A percentile compares a stretch with the other conserved stretches of the same genome.
These are phyloP conservation scores for Exophiala viscosa DNA, from an alignment of 2,329 filamentous ascomycete genomes.

Conservation along the genomic window DNA sequence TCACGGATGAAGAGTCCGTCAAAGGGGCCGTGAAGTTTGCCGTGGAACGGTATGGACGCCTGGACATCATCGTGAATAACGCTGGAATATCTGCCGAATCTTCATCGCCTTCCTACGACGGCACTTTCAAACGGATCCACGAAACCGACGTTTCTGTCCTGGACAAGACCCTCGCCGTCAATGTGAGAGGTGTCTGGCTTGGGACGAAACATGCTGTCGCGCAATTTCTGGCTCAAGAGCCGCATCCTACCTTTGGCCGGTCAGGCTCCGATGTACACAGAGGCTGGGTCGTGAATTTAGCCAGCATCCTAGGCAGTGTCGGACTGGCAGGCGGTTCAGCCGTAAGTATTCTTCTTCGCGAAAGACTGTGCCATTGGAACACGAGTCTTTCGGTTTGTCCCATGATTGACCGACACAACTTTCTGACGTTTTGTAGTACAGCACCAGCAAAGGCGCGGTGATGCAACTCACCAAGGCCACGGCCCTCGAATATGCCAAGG, in stretches of 20 bases:
- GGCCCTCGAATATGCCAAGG: constrained; percentile 42
- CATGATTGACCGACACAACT: no score
- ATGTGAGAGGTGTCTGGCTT: constrained; percentile 40
- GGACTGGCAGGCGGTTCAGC: constrained; percentile 16
- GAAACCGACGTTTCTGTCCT: constrained; percentile 10
- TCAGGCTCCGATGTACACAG: constrained; percentile 27
- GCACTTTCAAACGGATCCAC: constrained; percentile 8
- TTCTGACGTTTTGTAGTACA: no score
- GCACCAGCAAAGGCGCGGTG: constrained; percentile 47
- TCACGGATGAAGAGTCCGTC: constrained; percentile 22
- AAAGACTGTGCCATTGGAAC: no score
- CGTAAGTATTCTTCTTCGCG: no score
- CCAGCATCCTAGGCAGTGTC: constrained; percentile 10
- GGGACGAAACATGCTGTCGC: constrained; percentile 36
- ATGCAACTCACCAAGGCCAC: constrained; percentile 44
- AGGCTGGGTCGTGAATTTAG: constrained; percentile 43
- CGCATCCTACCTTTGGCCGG: constrained; percentile 8
- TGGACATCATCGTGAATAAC: constrained; percentile 30
- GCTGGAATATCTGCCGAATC: constrained; percentile 26
- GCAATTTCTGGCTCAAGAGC: constrained; percentile 24
- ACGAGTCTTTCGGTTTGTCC: no score
- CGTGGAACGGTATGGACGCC: constrained; percentile 71
- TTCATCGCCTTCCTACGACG: neutral
- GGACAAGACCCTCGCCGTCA: constrained; percentile 31
- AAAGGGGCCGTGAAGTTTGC: constrained; percentile 79